Base-by-base conservation (phyloP, 352 stramenopile species). In the Pythium myriotylum region DNA sequence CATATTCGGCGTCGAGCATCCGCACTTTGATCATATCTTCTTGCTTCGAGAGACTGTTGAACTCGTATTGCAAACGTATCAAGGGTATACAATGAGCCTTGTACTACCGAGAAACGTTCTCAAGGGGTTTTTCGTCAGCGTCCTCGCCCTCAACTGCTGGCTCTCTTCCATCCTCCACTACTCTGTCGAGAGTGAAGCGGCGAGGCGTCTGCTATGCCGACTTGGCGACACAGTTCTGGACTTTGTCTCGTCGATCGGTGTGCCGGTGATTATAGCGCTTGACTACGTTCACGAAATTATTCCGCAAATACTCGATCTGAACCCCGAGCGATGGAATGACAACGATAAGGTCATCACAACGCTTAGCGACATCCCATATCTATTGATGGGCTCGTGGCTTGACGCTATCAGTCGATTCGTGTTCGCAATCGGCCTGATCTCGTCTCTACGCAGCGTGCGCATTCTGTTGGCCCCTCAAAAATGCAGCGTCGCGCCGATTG, bases 321-420 rank as follows among this genome's bases (percentile, higher is more conserved):
- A 35, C 10, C 29, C 29, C 10, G 29, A 35, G 5, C 29, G 29
- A 5, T 35, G 29, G 29, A 5, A 43, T 6, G 37, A 43, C 37
- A 43, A 14, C 5, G 37, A 62, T 1, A 74, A 65, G 69, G 32
- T 74, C 26, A 17, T 72, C 35, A 73, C 68, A 32, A 56, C 62
- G 10, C 39, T 67, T 20, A 72, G 65, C 54, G 69, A 74, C 54
- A 50, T 37, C 27, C 54, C 39, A 9, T 32, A 80, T 8, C 26
- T 80, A 2, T 20, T 85, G n/a, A 62, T 87, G 2, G 42, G 26
- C 7, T 80, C 74, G 5, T 81, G 69, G 65, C 17, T 35, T 2
- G 70, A 83, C 43, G 51, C 81, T 2, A 46, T 54, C 22, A 59
- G 52, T 40, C 52, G 52, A 6, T 39, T 59, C 12, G 39, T 50